Conservation (phyloP, 2,329 filamentous ascomycete species). For the Zelopaecilomyces penicillatus region DNA sequence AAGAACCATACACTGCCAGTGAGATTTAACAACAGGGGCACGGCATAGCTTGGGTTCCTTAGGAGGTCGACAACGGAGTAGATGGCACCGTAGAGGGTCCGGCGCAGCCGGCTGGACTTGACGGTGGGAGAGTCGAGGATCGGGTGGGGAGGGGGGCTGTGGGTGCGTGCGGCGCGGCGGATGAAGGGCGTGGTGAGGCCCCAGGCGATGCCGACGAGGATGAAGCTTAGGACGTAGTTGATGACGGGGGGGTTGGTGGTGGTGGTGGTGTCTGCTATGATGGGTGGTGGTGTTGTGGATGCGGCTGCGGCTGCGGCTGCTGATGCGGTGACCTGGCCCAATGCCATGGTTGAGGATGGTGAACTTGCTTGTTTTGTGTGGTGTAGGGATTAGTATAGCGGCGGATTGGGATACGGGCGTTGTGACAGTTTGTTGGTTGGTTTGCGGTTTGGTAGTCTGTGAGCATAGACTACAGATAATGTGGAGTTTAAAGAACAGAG, state of each 20-base stretch:
- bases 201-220: slow-evolving; percentile 88
- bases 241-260: slow-evolving; percentile 44
- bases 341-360: too few species aligned
- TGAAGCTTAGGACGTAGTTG: slow-evolving; percentile 82
- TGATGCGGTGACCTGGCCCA: too few species aligned
- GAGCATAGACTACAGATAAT: too few species aligned
- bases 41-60: slow-evolving; percentile 71
- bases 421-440: too few species aligned
- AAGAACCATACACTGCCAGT: slow-evolving; percentile 98
- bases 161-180: slow-evolving; percentile 70
- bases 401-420: too few species aligned
- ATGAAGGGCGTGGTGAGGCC: slow-evolving; percentile 91
- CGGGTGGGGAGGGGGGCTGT: slow-evolving; percentile 54
- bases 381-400: too few species aligned
- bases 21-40: slow-evolving; percentile 78
- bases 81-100: slow-evolving; percentile 54
- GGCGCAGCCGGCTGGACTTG: slow-evolving; percentile 50
- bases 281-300: too few species aligned
- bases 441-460: too few species aligned
- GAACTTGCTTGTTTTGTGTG: too few species aligned
- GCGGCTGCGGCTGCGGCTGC: too few species aligned
- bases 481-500: too few species aligned
- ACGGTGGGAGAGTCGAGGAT: slow-evolving; percentile 43
- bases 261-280: too few species aligned
- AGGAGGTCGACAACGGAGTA: slow-evolving; percentile 74